A percentile compares a stretch with the other conserved stretches of the same genome.
phyloP scores from a whole-genome alignment of 192 early-diverging fungal genomes.

The Gamsiella multidivaricata region DNA sequence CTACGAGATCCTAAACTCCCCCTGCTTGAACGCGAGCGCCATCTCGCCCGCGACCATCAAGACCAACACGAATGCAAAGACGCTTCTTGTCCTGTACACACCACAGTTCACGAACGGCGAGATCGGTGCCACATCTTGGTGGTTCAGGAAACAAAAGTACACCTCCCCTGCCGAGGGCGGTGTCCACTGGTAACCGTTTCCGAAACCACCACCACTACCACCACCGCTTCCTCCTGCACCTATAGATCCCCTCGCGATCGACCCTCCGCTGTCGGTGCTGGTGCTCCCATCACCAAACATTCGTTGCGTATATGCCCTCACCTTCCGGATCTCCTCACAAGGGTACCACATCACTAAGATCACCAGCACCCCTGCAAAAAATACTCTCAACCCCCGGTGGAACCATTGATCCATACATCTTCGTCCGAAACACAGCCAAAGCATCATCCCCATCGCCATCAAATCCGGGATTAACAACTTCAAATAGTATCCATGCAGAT shows the following conservation, averaged over 20 bases:
- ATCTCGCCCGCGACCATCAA: neutral
- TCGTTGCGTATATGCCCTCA: neutral
- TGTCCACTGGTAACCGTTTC: neutral
- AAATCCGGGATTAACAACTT: conserved; percentile 4
- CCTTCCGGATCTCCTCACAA: conserved; percentile 1
- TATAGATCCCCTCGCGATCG: neutral
- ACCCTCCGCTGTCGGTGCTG: neutral
- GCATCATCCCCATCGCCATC: neutral
- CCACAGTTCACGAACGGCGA: conserved; percentile 11
- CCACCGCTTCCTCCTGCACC: too few species aligned
- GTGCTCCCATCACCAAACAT: neutral
- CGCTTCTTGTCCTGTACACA: neutral
- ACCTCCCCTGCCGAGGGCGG: neutral
- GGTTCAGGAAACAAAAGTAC: conserved; percentile 17
- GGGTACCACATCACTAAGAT: conserved; percentile 1
- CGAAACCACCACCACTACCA: neutral
- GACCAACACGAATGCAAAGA: neutral
- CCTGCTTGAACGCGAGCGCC: too few species aligned
- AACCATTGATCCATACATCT: neutral
- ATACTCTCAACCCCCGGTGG: neutral
- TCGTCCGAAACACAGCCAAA: neutral
- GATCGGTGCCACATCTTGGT: neutral
- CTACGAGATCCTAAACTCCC: too few species aligned
- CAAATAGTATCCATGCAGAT: conserved; percentile 3
- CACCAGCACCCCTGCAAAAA: neutral